Conservation (phyloP, 768 basidiomycete species). For the Amanita jacksonii region DNA sequence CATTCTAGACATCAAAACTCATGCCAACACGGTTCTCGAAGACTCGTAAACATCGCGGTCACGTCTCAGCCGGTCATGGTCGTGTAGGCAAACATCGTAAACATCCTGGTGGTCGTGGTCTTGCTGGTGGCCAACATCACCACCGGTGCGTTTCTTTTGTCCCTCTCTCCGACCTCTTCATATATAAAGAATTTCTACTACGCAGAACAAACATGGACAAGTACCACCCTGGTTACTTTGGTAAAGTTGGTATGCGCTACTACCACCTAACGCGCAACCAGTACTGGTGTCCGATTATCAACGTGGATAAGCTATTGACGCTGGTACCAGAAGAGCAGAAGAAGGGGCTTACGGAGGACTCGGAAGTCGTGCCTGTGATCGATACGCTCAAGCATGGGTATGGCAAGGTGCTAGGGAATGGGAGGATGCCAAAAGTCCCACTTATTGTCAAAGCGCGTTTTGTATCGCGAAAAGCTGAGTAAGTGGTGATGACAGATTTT, state of each 20-base stretch:
- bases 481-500: too few relatives aligned
- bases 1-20: conserved; percentile 34
- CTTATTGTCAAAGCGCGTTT: conserved; percentile 98
- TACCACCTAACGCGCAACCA: conserved; percentile 92
- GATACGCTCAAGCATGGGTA: conserved; percentile 80
- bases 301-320: conserved; percentile 95
- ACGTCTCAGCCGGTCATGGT: conserved; percentile 99
- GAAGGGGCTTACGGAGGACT: conserved; percentile 59
- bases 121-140: conserved; percentile 99
- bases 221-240: conserved; percentile 99
- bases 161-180: neutral
- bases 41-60: conserved; percentile 98
- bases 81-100: conserved; percentile 99
- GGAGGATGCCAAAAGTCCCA: conserved; percentile 82
- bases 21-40: conserved; percentile 96
- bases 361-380: conserved; percentile 89
- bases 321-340: conserved; percentile 84
- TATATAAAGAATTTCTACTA: too few relatives aligned
- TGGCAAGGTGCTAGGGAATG: conserved; percentile 93
- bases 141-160: conserved; percentile 61
- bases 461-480: conserved; percentile 83
- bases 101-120: conserved; percentile 99
- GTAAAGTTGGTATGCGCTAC: conserved; percentile 99
- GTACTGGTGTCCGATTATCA: conserved; percentile 93
- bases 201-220: conserved; percentile 96